Percentiles rank a stretch among this genome's conserved stretches.
Evolutionary conservation across 2,329 filamentous ascomycete genomes (phyloP).

Genomic region (Aspergillus proliferans): DNA sequence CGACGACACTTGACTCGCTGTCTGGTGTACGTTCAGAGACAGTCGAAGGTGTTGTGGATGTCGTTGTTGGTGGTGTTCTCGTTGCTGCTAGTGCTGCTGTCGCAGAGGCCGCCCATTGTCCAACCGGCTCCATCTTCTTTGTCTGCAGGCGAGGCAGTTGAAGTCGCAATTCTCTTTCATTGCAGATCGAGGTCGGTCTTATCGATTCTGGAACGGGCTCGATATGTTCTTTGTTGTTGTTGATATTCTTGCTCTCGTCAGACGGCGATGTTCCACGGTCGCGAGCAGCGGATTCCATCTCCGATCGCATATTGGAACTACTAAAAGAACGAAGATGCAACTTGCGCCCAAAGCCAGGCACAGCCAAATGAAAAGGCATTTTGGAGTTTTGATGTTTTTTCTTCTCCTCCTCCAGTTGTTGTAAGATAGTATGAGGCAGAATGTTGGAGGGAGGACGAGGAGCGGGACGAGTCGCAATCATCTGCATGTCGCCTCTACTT

Average conservation of each 20-base stretch:
- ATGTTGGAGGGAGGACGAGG: slow-evolving; percentile 21
- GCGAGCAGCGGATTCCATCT: slow-evolving; percentile 3
- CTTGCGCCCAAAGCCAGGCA: slow-evolving; percentile 13
- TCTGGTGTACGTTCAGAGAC: neutral
- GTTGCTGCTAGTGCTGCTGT: neutral
- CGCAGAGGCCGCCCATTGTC: neutral
- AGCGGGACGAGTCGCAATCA: slow-evolving; percentile 26
- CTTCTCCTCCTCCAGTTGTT: slow-evolving; percentile 1
- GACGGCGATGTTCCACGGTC: neutral
- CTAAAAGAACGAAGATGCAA: slow-evolving; percentile 14
- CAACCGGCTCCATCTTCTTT: slow-evolving; percentile 7
- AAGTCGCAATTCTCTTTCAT: slow-evolving; percentile 17
- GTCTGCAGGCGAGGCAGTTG: slow-evolving; percentile 21
- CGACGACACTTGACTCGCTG: neutral
- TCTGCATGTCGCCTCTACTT: slow-evolving; percentile 28
- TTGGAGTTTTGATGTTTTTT: slow-evolving; percentile 12
- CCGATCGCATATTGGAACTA: slow-evolving; percentile 9
- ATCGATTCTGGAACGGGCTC: neutral
- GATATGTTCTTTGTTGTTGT: neutral
- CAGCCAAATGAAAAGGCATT: slow-evolving; percentile 12
- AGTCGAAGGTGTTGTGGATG: slow-evolving; percentile 1
- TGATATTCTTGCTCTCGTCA: neutral
- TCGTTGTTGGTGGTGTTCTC: neutral
- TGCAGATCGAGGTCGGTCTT: slow-evolving; percentile 13
- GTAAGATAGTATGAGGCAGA: slow-evolving; percentile 5